phyloP scores from a whole-genome alignment of 139 green algal genomes.

The Chlamydomonas applanata region DNA sequence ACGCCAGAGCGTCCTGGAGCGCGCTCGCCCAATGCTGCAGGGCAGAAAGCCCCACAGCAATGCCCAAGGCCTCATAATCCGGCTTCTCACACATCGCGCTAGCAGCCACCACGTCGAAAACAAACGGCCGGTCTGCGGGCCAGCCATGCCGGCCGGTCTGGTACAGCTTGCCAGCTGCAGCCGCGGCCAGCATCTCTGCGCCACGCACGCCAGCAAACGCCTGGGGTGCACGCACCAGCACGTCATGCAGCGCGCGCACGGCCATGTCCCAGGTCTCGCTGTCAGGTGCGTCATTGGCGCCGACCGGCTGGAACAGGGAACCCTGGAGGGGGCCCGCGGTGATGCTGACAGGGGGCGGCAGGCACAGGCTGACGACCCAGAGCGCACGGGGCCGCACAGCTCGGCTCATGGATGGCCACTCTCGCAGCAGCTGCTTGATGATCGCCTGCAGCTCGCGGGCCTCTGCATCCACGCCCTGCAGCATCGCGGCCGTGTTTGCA shows the following conservation, averaged over 20 bases:
- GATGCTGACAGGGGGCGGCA: slow-evolving; percentile 29
- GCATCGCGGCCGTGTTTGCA: neutral
- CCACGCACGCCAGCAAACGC: neutral
- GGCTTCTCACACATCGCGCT: slow-evolving; percentile 48
- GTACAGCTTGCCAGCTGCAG: slow-evolving; percentile 27
- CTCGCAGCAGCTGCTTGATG: slow-evolving; percentile 42
- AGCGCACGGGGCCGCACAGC: slow-evolving; percentile 50
- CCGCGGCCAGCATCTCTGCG: slow-evolving; percentile 27
- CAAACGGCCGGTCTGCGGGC: slow-evolving; percentile 26
- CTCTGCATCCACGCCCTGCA: slow-evolving; percentile 2
- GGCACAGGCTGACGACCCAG: slow-evolving; percentile 56
- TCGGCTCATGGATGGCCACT: slow-evolving; percentile 45
- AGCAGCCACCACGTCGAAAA: slow-evolving; percentile 52
- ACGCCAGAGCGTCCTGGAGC: slow-evolving; percentile 12
- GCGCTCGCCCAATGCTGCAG: slow-evolving; percentile 29
- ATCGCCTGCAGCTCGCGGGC: slow-evolving; percentile 8
- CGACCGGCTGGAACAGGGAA: too few species aligned
- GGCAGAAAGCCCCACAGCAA: slow-evolving; percentile 33
- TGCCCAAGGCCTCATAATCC: slow-evolving; percentile 30
- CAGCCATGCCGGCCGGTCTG: slow-evolving; percentile 33
- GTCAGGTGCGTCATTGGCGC: too few species aligned
- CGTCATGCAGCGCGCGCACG: too few species aligned
- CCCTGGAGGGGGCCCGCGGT: too few species aligned
- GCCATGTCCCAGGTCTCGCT: too few species aligned
- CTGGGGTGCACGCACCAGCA: too few species aligned